Conservation (phyloP, 2,329 filamentous ascomycete genomes). For the Sclerotinia glacialis region DNA sequence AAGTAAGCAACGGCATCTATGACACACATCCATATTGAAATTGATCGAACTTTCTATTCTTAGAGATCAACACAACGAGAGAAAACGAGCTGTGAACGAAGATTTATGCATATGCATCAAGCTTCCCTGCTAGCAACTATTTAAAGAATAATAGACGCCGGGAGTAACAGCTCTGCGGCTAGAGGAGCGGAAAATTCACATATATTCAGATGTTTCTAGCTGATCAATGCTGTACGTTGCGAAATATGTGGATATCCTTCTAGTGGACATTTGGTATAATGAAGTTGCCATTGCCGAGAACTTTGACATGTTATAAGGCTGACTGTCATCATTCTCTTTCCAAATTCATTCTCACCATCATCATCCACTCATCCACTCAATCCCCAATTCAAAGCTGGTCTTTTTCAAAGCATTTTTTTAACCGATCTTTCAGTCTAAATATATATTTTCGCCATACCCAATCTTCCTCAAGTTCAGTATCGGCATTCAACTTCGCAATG, state of each 20-base stretch:
- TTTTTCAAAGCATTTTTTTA: neutral
- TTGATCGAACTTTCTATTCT: too few species aligned
- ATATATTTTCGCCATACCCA: neutral
- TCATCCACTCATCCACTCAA: neutral
- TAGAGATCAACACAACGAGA: too few species aligned
- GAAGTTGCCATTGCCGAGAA: neutral
- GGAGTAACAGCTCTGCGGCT: too few species aligned
- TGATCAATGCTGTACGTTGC: constrained; percentile 5
- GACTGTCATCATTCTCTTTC: neutral
- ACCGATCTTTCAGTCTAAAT: neutral
- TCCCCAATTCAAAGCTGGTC: neutral
- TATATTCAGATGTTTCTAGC: neutral
- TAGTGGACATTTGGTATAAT: neutral
- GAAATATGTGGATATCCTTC: neutral
- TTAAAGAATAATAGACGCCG: too few species aligned
- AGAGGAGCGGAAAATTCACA: neutral
- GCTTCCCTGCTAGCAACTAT: too few species aligned
- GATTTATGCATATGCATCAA: too few species aligned
- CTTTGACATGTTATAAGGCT: constrained; percentile 11
- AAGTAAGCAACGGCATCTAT: constrained; percentile 8
- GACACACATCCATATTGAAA: too few species aligned
- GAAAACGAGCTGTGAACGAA: too few species aligned
- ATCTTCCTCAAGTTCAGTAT: constrained; percentile 14
- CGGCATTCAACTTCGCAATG: constrained; percentile 29
- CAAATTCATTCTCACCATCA: constrained; percentile 6